Evolutionary conservation across 225 moss, liverwort and hornwort species (phyloP).

Genomic region (Marchantia paleacea): DNA sequence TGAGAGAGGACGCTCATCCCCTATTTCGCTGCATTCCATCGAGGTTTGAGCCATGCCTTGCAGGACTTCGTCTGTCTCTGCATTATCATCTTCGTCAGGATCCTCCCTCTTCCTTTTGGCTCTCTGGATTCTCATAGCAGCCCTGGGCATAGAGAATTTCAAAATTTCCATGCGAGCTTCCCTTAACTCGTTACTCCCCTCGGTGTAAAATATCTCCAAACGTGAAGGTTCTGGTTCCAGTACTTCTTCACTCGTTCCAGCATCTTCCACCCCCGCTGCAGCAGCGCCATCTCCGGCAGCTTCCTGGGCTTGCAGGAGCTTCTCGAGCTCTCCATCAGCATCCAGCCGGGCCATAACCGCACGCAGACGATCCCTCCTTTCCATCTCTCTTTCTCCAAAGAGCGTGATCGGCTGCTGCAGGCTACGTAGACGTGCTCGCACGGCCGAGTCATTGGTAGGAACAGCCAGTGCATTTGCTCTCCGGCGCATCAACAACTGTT

Average conservation of each 20-base stretch:
- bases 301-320: conserved; percentile 74
- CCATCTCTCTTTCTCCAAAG: conserved; percentile 97
- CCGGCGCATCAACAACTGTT: conserved; percentile 79
- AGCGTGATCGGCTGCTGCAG: conserved; percentile 83
- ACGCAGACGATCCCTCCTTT: conserved; percentile 91
- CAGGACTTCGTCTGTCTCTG: conserved; percentile 63
- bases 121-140: conserved; percentile 51
- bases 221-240: conserved; percentile 56
- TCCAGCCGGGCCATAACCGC: conserved; percentile 94
- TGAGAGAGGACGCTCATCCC: conserved; percentile 90
- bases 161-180: conserved; percentile 53
- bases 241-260: conserved; percentile 40
- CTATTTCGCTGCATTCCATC: conserved; percentile 92
- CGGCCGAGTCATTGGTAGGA: conserved; percentile 83
- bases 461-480: conserved; percentile 88
- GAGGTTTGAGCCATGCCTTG: conserved; percentile 55
- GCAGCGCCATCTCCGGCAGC: conserved; percentile 42
- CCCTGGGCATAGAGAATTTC: conserved; percentile 63
- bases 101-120: conserved; percentile 58
- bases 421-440: conserved; percentile 76
- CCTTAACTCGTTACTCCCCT: conserved; percentile 64
- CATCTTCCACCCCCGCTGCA: conserved; percentile 43
- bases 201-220: conserved; percentile 75
- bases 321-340: conserved; percentile 88
- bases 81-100: conserved; percentile 79